Conservation (phyloP, 2,329 filamentous ascomycete genomes). For the Diaporthe helianthi region DNA sequence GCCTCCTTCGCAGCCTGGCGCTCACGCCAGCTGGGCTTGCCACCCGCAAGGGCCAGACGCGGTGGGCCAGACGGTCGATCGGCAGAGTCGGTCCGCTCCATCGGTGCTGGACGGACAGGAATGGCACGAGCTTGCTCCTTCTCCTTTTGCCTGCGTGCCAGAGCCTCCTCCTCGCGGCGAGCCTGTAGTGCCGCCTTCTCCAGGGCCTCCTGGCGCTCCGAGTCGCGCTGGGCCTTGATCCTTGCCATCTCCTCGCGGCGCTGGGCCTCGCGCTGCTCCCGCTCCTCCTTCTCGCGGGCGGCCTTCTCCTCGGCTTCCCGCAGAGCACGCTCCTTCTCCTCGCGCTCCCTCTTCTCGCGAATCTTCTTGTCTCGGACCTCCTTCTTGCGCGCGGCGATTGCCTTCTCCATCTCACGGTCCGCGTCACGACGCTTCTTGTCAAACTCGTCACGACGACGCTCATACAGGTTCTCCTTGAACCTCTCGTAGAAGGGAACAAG, state of each 20-base stretch:
- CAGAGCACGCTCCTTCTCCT: constrained; percentile 80
- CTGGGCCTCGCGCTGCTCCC: constrained; percentile 79
- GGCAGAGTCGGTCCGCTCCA: constrained; percentile 53
- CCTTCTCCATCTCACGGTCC: constrained; percentile 90
- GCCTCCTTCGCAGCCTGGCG: constrained; percentile 58
- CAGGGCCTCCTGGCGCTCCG: constrained; percentile 71
- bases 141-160: constrained; percentile 74
- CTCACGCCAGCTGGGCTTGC: constrained; percentile 66
- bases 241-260: constrained; percentile 74
- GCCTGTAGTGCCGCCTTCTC: constrained; percentile 75
- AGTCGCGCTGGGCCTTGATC: constrained; percentile 69
- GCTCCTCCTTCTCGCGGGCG: constrained; percentile 85
- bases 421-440: constrained; percentile 92
- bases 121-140: constrained; percentile 57
- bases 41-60: constrained; percentile 60
- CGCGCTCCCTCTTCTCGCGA: constrained; percentile 82
- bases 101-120: constrained; percentile 43
- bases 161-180: constrained; percentile 86
- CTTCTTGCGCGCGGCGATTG: constrained; percentile 87
- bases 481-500: constrained; percentile 84
- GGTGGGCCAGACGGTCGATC: constrained; percentile 58
- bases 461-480: constrained; percentile 82
- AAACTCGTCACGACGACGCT: constrained; percentile 92
- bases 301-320: constrained; percentile 87
- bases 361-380: constrained; percentile 84